phyloP scores from a whole-genome alignment of 164 flowering plant species.

The Piper longum region DNA sequence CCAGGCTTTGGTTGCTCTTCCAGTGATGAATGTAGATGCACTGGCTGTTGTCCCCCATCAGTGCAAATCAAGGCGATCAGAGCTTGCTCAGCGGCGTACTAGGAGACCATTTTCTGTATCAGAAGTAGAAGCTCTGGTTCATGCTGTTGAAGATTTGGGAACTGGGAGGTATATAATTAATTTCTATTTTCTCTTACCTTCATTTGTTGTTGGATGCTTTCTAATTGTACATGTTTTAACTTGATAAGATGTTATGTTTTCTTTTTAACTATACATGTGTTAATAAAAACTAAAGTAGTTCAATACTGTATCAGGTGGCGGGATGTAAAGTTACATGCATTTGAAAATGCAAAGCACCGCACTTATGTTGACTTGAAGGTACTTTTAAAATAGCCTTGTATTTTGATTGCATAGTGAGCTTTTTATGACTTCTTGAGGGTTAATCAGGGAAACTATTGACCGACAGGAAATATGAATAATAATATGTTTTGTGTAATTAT shows the following conservation, averaged over 20 bases:
- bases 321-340: conserved; percentile 76
- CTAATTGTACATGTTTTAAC: background rate
- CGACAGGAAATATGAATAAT: too few relatives aligned
- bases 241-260: background rate
- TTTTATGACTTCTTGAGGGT: too few relatives aligned
- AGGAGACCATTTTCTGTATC: conserved; percentile 92
- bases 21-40: conserved; percentile 43
- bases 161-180: conserved; percentile 59
- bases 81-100: conserved; percentile 73
- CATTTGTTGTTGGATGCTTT: too few relatives aligned
- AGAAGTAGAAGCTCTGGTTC: conserved; percentile 97
- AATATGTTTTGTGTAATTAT: too few relatives aligned
- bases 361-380: conserved; percentile 99
- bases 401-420: too few relatives aligned
- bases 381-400: background rate
- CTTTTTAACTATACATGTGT: background rate
- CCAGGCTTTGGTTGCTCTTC: conserved; percentile 51
- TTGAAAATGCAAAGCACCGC: conserved; percentile 88
- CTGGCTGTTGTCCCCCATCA: conserved; percentile 42
- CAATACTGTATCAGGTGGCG: conserved; percentile 55
- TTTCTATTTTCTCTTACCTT: background rate
- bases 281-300: background rate
- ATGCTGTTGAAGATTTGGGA: conserved; percentile 95
- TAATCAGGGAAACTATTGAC: too few relatives aligned
- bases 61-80: conserved; percentile 58